Base-by-base conservation (phyloP, 306 rosid genomes). In the Dicorynia guianensis region DNA sequence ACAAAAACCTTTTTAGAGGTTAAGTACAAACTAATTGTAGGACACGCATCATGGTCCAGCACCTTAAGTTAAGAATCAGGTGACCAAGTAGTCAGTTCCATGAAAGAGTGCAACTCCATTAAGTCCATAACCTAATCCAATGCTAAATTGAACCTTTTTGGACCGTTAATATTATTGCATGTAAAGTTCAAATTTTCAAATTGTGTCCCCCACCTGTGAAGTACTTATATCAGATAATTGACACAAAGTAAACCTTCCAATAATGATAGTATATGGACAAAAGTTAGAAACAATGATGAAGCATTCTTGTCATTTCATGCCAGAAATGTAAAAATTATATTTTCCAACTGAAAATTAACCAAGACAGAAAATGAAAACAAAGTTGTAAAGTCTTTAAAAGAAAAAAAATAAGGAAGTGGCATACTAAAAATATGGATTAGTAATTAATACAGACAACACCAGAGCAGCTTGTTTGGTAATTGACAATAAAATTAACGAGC, bases 41-140 rank as follows among this genome's bases (percentile, higher is more conserved):
- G 49, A 7, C 43, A 54, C 19, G 67, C 66, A 76, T 33, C 60
- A 59, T 55, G 58, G 42, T 80, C 66, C 61, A 60, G 66, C 70
- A 46, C 14, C 39, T 25, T 42, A 34, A 69, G 39, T 54, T 54
- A 60, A 60, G 73, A 79, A 54, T 65, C 72, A 60, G 7, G 76
- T 49, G 48, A 72, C 58, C 34, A 17, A 60, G 63, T n/a, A 50
- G 73, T 60, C 36, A 47, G 67, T 44, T 71, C 47, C 67, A 30
- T 56, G 33, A 36, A 57, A 18, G 60, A 38, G 71, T 10, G 38
- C 39, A 47, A 54, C 35, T 76, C 20, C 33, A 17, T 15, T 4
- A 74, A 19, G 59, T 67, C 20, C 39, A 58, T 47, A 57, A 74
- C 36, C 46, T 56, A 34, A 71, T 74, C 44, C 19, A 53, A 42